Evolutionary conservation across 352 stramenopile species (phyloP).

Genomic region (Pythium pectinolyticum): DNA sequence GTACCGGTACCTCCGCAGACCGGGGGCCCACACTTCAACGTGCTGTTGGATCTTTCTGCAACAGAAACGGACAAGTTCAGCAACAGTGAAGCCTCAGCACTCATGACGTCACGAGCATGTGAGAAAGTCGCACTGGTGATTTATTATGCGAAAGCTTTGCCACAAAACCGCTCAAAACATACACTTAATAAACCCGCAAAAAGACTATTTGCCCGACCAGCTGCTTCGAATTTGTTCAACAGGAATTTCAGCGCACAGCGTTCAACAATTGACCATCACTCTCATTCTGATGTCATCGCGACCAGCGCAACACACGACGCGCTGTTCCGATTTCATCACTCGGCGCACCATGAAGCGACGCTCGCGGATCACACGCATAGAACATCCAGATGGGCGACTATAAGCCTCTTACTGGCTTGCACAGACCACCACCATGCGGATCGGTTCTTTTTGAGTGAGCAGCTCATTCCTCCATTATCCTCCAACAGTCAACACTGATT

Average conservation of each 20-base stretch:
- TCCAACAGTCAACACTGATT: neutral
- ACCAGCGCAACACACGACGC: neutral
- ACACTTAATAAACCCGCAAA: too few relatives aligned
- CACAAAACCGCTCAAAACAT: too few relatives aligned
- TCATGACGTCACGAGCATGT: too few relatives aligned
- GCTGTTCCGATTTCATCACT: constrained; percentile 3
- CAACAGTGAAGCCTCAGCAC: too few relatives aligned
- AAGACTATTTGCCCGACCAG: neutral
- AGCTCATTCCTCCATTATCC: neutral
- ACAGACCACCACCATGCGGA: neutral
- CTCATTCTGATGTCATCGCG: constrained; percentile 6
- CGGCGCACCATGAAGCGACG: neutral
- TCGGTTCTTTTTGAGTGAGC: neutral
- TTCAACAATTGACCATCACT: neutral
- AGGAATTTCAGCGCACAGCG: neutral
- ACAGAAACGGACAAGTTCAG: too few relatives aligned
- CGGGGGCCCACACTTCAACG: too few relatives aligned
- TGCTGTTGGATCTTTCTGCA: too few relatives aligned
- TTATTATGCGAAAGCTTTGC: too few relatives aligned
- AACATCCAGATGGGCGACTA: neutral
- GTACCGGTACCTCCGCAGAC: too few relatives aligned
- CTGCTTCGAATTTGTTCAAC: neutral
- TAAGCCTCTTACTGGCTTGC: neutral
- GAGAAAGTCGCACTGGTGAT: too few relatives aligned
- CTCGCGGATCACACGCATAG: neutral